Base-by-base conservation (phyloP, 2,329 filamentous ascomycete species). In the Myriosclerotinia duriaeana region DNA sequence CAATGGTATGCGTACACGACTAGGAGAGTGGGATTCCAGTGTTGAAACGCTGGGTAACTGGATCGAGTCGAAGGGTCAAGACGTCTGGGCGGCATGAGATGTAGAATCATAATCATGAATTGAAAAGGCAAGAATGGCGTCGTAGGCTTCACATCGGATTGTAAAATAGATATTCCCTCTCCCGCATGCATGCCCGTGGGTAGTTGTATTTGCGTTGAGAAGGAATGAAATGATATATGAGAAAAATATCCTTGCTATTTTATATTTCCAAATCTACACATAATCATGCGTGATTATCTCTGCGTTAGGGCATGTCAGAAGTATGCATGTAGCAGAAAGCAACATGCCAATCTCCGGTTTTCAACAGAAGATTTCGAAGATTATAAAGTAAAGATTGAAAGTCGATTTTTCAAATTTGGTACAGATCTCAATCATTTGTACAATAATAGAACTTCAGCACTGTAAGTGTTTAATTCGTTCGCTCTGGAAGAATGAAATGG, bases 31-130 rank as follows among this genome's bases (percentile, higher is more conserved):
- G 95, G 93, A 97, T 78, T 88, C 89, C 61, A 97, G 93, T 77
- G 94, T 99, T 71, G 97, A 98, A 78, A 89, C 95, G 79, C 84
- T 99, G 66, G 94, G 94, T 70, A 95, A 96, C 81, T 98, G 93
- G 93, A 97, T 98, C 76, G 94, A 98, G 82, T 86, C 88, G 30
- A 91, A 91, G 44, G 94, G 94, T 12, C 92, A 96, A 82, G 94
- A 97, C 79, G 93, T 98, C 52, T 98, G 94, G 94, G 93, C 93
- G 69, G 90, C 92, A 71, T 93, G 82, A 79, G 74, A 68, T 71
- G 61, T n/a, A 64, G 26, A 38, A 52, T 40, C 42, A 64, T 22
- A 58, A 26, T 22, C 34, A 58, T 48, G 63, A 50, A 59, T 30
- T 30, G 53, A 59, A 59, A 65, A 59, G 53, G 40, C 42, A 56